Evolutionary conservation across 129 eudicot species (phyloP), one percentile per base, ranked within the genome.

Genomic region (Centaurea solstitialis): DNA sequence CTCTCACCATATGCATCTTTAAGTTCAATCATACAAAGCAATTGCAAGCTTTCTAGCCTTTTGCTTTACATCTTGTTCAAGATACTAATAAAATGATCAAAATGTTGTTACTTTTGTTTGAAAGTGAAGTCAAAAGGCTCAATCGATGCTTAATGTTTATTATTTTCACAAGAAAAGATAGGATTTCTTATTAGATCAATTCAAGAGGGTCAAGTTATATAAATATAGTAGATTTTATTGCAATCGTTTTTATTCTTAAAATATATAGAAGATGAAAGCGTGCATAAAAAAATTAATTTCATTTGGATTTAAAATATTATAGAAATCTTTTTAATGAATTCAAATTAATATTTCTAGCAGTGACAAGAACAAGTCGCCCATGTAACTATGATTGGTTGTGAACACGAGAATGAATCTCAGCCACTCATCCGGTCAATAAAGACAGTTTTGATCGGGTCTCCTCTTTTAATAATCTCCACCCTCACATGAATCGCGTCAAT

Each of bases 41-140:
- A 82, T 59, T 59, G 81, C 80, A 45, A 74, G 7, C 75, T 65
- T 74, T 81, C 59, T 50, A 81, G 76, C 80, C 24, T 81, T 75
- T 81, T 75, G 85, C 85, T 75, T 81, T 81, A 81, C 70, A 81
- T 69, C 75, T 81, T 47, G 33, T 62, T 47, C 61, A 75, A 81
- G 28, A 33, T 47, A 81, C 76, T 68, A 75, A 68, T 75, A 75
- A 75, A 81, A 68, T 67, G 13, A 75, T 67, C 70, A 30, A 67
- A 62, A 81, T 68, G 76, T 47, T 68, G 26, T 24, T 23, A 82
- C 85, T 82, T 82, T 82, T 82, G 66, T 76, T 37, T 28, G 76
- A 57, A 82, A 76, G 81, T 72, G 76, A 82, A 57, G 66, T 70
- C 61, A 28, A 75, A 57, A 82, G 76, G 41, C 35, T 81, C 81